Evolutionary conservation across 768 basidiomycete species (phyloP).

Genomic region (Leccinellum rugosiceps): DNA sequence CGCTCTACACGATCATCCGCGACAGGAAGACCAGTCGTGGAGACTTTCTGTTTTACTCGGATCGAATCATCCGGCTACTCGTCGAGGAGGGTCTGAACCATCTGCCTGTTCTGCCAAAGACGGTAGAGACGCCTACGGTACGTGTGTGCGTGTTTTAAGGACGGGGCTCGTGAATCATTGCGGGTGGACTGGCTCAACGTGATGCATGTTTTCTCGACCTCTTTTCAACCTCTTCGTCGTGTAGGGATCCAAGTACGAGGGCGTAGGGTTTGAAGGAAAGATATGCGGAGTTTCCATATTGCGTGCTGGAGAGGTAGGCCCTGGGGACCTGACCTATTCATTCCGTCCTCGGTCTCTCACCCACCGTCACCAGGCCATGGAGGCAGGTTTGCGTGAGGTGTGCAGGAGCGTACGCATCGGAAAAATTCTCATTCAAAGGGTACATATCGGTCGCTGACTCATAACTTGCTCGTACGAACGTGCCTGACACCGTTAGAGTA

Average conservation of each 20-base stretch:
- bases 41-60: conserved; percentile 95
- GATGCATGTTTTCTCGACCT: neutral
- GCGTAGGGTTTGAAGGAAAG: conserved; percentile 93
- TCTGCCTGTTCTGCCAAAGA: conserved; percentile 71
- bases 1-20: conserved; percentile 91
- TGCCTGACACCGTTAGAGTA: conserved; percentile 28
- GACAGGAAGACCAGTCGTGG: conserved; percentile 85
- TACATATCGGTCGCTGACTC: conserved; percentile 33
- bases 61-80: conserved; percentile 82
- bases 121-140: conserved; percentile 80
- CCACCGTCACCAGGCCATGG: conserved; percentile 75
- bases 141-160: conserved; percentile 1
- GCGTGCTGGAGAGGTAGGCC: conserved; percentile 81
- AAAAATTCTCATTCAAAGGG: conserved; percentile 96
- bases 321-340: neutral
- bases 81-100: conserved; percentile 90
- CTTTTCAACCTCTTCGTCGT: conserved; percentile 2
- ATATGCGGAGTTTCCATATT: conserved; percentile 96
- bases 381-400: conserved; percentile 92
- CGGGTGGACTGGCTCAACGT: conserved; percentile 25
- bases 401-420: conserved; percentile 93
- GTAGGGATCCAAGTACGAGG: conserved; percentile 79
- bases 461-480: neutral
- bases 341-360: neutral
- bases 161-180: neutral